These are phyloP conservation scores for Pseudogymnoascus sp. DNA, from an alignment of 2,329 filamentous ascomycete species.

Conservation along the genomic window DNA sequence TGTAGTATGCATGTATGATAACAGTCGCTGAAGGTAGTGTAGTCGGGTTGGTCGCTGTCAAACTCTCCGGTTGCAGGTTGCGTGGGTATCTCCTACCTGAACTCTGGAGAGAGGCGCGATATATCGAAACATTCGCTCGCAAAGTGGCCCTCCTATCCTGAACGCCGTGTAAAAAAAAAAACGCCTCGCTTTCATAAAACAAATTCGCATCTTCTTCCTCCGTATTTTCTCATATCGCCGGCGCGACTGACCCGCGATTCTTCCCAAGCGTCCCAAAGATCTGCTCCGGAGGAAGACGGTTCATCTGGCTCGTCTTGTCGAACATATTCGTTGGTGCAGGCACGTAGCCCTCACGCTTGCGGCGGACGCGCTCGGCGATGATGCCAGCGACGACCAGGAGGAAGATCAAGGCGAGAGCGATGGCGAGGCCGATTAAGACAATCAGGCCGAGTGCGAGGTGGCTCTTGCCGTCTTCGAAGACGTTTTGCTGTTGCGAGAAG, in stretches of 20 bases:
- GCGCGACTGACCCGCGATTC: neutral
- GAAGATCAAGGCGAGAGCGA: conserved; percentile 68
- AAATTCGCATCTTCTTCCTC: neutral
- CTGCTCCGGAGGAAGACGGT: conserved; percentile 52
- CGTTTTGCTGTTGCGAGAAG: conserved; percentile 73
- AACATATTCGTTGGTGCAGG: conserved; percentile 63
- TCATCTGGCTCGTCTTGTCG: conserved; percentile 49
- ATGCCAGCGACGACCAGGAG: conserved; percentile 69
- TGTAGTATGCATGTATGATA: neutral
- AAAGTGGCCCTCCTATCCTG: neutral
- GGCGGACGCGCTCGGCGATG: conserved; percentile 63
- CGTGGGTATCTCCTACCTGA: neutral
- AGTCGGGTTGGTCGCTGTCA: neutral
- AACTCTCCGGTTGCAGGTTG: neutral
- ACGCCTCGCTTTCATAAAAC: conserved; percentile 7
- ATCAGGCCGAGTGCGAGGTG: conserved; percentile 66
- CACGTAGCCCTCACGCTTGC: conserved; percentile 69
- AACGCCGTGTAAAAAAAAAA: neutral
- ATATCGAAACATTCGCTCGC: neutral
- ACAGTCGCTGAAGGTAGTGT: neutral
- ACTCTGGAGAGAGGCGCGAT: neutral
- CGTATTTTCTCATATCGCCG: neutral
- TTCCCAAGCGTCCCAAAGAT: conserved; percentile 27
- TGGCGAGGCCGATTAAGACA: conserved; percentile 71
- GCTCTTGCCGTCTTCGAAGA: conserved; percentile 50